These are phyloP conservation scores for Nitzschia inconspicua DNA, from an alignment of 108 stramenopile species.

Conservation along the genomic window DNA sequence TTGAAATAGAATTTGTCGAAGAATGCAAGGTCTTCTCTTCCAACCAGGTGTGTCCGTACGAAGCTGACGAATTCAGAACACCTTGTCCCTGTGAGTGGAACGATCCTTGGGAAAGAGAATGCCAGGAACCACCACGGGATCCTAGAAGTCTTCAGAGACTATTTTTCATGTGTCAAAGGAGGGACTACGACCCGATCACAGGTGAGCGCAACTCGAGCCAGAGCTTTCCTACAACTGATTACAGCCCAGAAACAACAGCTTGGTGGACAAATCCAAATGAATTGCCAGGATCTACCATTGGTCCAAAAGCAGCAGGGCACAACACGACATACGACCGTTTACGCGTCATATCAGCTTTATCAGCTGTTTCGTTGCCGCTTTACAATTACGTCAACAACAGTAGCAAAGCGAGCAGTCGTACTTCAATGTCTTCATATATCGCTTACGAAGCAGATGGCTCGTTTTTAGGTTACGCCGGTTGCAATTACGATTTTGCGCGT, in stretches of 20 bases:
- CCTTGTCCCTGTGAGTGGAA: slow-evolving; percentile 54
- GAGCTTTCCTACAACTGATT: slow-evolving; percentile 23
- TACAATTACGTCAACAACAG: slow-evolving; percentile 35
- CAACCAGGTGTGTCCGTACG: slow-evolving; percentile 23
- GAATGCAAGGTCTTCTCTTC: slow-evolving; percentile 41
- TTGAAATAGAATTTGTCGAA: slow-evolving; percentile 27
- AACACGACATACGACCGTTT: slow-evolving; percentile 49
- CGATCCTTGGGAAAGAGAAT: slow-evolving; percentile 23
- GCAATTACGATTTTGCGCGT: slow-evolving; percentile 19
- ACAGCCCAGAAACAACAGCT: slow-evolving; percentile 34
- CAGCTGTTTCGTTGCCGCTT: slow-evolving; percentile 37
- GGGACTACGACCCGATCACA: slow-evolving; percentile 25
- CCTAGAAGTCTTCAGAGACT: slow-evolving; percentile 30
- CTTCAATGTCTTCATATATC: slow-evolving; percentile 22
- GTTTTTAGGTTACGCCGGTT: slow-evolving; percentile 42
- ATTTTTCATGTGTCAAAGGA: slow-evolving; percentile 25
- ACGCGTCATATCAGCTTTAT: slow-evolving; percentile 33
- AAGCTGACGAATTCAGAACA: slow-evolving; percentile 8
- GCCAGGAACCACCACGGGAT: slow-evolving; percentile 4
- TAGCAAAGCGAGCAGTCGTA: not conserved
- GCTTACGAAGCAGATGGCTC: slow-evolving; percentile 55
- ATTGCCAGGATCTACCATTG: slow-evolving; percentile 33
- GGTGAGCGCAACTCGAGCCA: slow-evolving; percentile 20
- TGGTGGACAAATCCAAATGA: slow-evolving; percentile 35
- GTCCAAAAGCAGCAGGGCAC: slow-evolving; percentile 30